Base-by-base conservation (phyloP, 2,329 filamentous ascomycete genomes). In the Hysterium pulicare region DNA sequence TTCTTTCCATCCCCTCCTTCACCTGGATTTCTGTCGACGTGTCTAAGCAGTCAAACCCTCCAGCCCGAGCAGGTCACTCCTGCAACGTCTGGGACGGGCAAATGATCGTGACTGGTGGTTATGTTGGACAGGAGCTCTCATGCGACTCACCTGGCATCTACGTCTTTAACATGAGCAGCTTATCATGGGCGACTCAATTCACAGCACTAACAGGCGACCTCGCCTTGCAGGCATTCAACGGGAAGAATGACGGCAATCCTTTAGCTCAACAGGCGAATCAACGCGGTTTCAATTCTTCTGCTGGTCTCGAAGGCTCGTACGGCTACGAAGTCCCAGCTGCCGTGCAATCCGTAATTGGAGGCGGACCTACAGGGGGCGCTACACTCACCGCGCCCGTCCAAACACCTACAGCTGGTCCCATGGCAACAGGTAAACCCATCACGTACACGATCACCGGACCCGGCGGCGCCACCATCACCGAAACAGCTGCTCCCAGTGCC, bases 61-160 rank as follows among this genome's bases (percentile, higher is more conserved):
- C 76, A 6, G 84, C 73, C 3, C 78, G 88, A 41, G 79, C 82
- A 1, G 87, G 87, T 0, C 87, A 91, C 61, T 81, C 82, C 28
- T 93, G 87, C 66, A 80, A 90, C 52, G 78, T 79, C 54, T 91
- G 88, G 67, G 84, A 89, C 13, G 82, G 84, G 44, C 87, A 91
- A 63, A 90, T 94, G 82, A 73, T 93, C 48, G 75, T 84, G 6
- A 72, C 91, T 11, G 88, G 88, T 20, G 88, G 88, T 9, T 84
- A 80, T 49, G 76, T 83, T 6, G 81, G 81, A 2, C 66, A 72
- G 20, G 69, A 80, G 9, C 70, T 81, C 34, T 75, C 70, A 3
- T 88, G 85, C 60, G 85, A 89, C 51, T 77, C 69, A 13, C 82
- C 82, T 0, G 83, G 84, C 1, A 74, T 89, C 46, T 88, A 87